Conservation (phyloP, 805 yeast species). For the Kluyveromyces aestuarii region DNA sequence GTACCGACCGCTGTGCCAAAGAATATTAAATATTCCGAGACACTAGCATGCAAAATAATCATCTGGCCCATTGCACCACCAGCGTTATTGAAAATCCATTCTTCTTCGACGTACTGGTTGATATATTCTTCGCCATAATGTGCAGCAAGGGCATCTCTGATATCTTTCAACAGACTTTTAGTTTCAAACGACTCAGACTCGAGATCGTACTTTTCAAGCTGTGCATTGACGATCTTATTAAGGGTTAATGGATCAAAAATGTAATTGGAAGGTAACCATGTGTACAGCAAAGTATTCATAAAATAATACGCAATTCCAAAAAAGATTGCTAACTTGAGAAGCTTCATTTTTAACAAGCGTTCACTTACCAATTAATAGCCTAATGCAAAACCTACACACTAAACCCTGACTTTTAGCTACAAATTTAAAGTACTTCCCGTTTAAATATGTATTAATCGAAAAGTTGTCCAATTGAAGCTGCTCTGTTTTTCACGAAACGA, state of each 20-base stretch:
- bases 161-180: conserved; percentile 51
- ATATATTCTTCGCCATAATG: conserved; percentile 66
- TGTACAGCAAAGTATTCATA: conserved; percentile 32
- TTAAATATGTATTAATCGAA: no score
- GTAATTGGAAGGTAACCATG: conserved; percentile 65
- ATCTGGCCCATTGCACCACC: conserved; percentile 98
- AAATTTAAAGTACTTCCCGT: no score
- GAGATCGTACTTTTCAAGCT: conserved; percentile 35
- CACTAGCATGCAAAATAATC: conserved; percentile 91
- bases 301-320: conserved; percentile 16
- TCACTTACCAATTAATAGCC: background rate
- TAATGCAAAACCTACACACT: no score
- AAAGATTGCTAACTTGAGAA: conserved; percentile 10
- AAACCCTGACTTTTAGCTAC: no score
- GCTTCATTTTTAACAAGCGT: conserved; percentile 11
- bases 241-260: conserved; percentile 61
- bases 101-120: conserved; percentile 62
- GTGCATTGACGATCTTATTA: conserved; percentile 48
- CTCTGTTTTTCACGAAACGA: no score
- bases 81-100: conserved; percentile 96
- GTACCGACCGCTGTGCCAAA: conserved; percentile 93
- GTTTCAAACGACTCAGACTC: conserved; percentile 43
- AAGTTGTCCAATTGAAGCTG: no score
- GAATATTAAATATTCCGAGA: conserved; percentile 84
- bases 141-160: conserved; percentile 47